Base-by-base conservation (phyloP, 2,329 filamentous ascomycete genomes). In the Aspergillus aculeatinus region DNA sequence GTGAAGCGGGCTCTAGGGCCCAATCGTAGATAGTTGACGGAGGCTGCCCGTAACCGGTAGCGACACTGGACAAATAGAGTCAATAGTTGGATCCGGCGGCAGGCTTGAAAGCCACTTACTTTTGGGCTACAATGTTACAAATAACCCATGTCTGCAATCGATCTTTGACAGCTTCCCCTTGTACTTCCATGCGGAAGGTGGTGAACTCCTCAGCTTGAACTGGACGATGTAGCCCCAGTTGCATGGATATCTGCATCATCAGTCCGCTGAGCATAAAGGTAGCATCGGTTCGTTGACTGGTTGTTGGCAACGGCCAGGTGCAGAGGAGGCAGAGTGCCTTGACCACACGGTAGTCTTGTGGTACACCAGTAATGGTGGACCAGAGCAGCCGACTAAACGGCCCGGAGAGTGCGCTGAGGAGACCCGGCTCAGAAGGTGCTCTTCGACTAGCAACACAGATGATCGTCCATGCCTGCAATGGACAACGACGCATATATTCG, bases 41-140 rank as follows among this genome's bases (percentile, higher is more conserved):
- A 19, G 86, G 87, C 66, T 88, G 85, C 5, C 86, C 87, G 67
- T 87, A 85, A 5, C 85, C 84, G 31, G 85, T 88, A 4, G 85
- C 85, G 58, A 88, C 85, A 60, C 83, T 85, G 14, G 39, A 44
- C n/a, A 52, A 33, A 12, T 29, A 42, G 25, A 63, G 68, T 64
- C 29, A 55, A 25, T 39, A 11, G 27, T 12, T 16, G 16, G 16
- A 47, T 10, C 10, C 10, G 6, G 16, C 4, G 9, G 27, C 48
- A 51, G 1, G 27, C 9, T 25, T 39, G 52, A 14, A 19, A 7
- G 11, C 4, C 14, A 71, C 79, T 70, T 71, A 84, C 83, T 84
- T 85, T 65, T 89, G 85, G n/a, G 86, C 85, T 10, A 88, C 85
- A 59, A 88, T 83, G 66, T 89, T 89, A 75, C 86, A 87, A 4